Percentiles rank a stretch among this genome's conserved stretches.
These are phyloP conservation scores for Infundibulicybe gibba DNA, from an alignment of 768 basidiomycete genomes.

Conservation along the genomic window DNA sequence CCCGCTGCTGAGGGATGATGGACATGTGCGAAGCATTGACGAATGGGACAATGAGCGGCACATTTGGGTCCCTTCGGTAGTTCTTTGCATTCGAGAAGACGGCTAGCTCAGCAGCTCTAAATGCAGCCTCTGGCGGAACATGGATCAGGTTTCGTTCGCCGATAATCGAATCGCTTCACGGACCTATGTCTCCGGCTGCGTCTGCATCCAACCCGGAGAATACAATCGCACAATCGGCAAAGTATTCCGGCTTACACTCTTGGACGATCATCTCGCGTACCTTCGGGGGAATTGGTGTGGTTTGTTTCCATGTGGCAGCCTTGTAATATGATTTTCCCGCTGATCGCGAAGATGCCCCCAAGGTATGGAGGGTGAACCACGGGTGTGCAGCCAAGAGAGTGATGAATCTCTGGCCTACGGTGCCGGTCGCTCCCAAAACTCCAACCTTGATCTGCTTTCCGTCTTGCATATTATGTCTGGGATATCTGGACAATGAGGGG, in stretches of 20 bases:
- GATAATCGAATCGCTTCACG: conserved; percentile 8
- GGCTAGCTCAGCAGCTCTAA: conserved; percentile 82
- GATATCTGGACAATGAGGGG: conserved; percentile 26
- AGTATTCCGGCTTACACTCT: conserved; percentile 76
- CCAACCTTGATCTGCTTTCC: conserved; percentile 48
- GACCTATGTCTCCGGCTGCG: conserved; percentile 94
- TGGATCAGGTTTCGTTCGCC: background rate
- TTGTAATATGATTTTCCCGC: conserved; percentile 77
- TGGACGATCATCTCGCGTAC: conserved; percentile 64
- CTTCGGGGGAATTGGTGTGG: conserved; percentile 61
- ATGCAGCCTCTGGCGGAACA: conserved; percentile 64
- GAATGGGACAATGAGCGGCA: conserved; percentile 94
- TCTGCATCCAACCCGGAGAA: conserved; percentile 97
- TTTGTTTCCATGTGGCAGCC: conserved; percentile 88
- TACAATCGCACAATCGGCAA: conserved; percentile 77
- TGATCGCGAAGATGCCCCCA: conserved; percentile 87
- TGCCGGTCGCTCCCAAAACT: conserved; percentile 86
- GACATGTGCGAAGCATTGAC: conserved; percentile 86
- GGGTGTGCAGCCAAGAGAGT: conserved; percentile 84
- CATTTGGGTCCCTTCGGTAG: conserved; percentile 85
- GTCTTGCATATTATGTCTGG: conserved; percentile 30
- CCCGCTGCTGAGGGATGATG: conserved; percentile 81
- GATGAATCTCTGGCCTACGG: conserved; percentile 95
- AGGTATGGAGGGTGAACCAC: conserved; percentile 81
- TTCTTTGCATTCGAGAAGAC: conserved; percentile 99